A percentile compares a stretch with the other conserved stretches of the same genome.
Conservation (phyloP, 2,329 filamentous ascomycete genomes). For the Epichloe sp. region DNA sequence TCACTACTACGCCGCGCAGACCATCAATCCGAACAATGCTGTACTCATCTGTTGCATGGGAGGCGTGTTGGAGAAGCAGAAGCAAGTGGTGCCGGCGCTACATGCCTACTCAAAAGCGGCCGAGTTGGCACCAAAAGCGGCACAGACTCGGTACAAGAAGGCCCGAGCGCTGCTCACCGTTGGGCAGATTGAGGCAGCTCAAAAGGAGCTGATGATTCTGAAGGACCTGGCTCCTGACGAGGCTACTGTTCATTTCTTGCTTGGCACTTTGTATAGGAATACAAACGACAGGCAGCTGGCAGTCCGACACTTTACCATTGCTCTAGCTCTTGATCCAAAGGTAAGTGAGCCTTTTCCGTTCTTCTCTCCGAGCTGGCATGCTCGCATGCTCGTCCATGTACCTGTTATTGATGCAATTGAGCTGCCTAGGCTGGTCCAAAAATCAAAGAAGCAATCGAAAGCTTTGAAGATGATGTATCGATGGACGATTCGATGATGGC, state of each 20-base stretch:
- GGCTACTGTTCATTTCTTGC: conserved; percentile 87
- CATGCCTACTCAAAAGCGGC: conserved; percentile 73
- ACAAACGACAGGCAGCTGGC: conserved; percentile 63
- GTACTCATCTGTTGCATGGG: conserved; percentile 90
- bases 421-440: conserved; percentile 62
- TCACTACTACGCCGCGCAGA: conserved; percentile 78
- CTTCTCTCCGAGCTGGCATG: not conserved
- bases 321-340: conserved; percentile 92
- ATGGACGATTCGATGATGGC: conserved; percentile 54
- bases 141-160: conserved; percentile 84
- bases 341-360: conserved; percentile 44
- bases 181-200: conserved; percentile 54
- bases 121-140: conserved; percentile 65
- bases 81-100: conserved; percentile 66
- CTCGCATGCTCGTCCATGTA: not conserved
- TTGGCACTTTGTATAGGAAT: conserved; percentile 70
- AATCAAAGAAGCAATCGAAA: conserved; percentile 95
- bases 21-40: conserved; percentile 87
- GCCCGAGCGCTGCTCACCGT: conserved; percentile 74
- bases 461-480: conserved; percentile 66
- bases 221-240: conserved; percentile 90
- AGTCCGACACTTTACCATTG: conserved; percentile 90
- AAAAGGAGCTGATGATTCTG: conserved; percentile 73
- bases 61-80: conserved; percentile 76
- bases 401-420: not conserved